Conservation (phyloP, 441 rosid species). For the Populus trichocarpa region DNA sequence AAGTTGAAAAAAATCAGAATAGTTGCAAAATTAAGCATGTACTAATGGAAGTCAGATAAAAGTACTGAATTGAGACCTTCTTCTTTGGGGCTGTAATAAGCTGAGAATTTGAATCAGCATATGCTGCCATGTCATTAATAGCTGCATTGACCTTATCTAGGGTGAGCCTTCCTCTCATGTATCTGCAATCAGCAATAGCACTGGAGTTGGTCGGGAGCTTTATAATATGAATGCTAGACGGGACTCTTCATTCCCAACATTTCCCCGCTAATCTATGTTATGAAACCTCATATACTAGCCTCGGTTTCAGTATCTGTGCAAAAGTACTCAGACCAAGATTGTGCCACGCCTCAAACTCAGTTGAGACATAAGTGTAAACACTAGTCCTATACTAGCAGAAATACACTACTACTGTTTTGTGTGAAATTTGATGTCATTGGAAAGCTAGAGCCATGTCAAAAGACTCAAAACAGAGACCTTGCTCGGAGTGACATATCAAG, state of each 20-base stretch:
- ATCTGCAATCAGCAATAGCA: slow-evolving; percentile 32
- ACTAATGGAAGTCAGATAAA: slow-evolving; percentile 1
- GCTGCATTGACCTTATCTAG: slow-evolving; percentile 89
- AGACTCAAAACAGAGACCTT: not conserved
- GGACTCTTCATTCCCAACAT: not conserved
- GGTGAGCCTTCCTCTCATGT: slow-evolving; percentile 96
- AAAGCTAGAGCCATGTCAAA: not conserved
- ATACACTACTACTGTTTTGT: no score
- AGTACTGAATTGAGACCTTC: slow-evolving; percentile 45
- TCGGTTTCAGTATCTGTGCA: not conserved
- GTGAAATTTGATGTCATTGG: not conserved
- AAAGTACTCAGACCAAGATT: not conserved
- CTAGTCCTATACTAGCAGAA: not conserved
- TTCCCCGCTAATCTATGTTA: not conserved
- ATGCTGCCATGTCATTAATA: slow-evolving; percentile 77
- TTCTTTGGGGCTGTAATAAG: slow-evolving; percentile 77
- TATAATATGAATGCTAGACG: not conserved
- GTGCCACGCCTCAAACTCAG: not conserved
- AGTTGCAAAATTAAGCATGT: slow-evolving; percentile 3
- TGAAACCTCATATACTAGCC: not conserved
- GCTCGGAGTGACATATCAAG: not conserved
- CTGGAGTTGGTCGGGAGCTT: not conserved
- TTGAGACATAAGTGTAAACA: not conserved
- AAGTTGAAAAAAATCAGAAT: slow-evolving; percentile 22
- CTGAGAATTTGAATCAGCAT: slow-evolving; percentile 79